A percentile compares a stretch with the other conserved stretches of the same genome.
These are phyloP conservation scores for Trichoderma gamsii DNA, from an alignment of 495 filamentous ascomycete genomes.

Conservation along the genomic window DNA sequence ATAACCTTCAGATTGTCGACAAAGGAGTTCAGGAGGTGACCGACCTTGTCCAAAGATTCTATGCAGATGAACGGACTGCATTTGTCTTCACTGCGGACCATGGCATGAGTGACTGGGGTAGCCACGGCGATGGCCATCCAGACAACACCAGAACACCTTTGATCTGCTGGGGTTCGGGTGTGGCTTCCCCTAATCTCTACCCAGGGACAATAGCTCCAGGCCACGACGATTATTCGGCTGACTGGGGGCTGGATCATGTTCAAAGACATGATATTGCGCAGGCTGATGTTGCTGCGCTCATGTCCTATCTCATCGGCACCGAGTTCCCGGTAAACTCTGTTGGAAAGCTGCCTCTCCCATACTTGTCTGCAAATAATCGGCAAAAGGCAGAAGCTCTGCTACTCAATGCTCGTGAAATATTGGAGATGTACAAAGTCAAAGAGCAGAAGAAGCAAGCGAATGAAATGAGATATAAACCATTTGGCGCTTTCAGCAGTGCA, in stretches of 20 bases:
- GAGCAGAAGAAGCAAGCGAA: slow-evolving; percentile 74
- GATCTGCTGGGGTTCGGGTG: slow-evolving; percentile 90
- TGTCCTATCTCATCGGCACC: slow-evolving; percentile 89
- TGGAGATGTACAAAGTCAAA: slow-evolving; percentile 97
- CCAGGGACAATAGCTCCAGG: slow-evolving; percentile 54
- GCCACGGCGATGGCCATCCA: slow-evolving; percentile 94
- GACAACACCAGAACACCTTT: slow-evolving; percentile 95
- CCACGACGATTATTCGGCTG: slow-evolving; percentile 87
- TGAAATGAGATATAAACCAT: slow-evolving; percentile 73
- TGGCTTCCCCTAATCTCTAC: slow-evolving; percentile 64
- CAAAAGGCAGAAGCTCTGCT: slow-evolving; percentile 81
- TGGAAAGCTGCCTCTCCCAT: slow-evolving; percentile 82
- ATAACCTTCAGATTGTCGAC: slow-evolving; percentile 94
- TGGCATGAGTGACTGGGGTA: slow-evolving; percentile 98
- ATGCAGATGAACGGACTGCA: slow-evolving; percentile 83
- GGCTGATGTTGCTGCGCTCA: slow-evolving; percentile 91
- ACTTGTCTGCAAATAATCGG: slow-evolving; percentile 60
- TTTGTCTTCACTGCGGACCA: slow-evolving; percentile 98
- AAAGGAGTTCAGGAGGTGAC: slow-evolving; percentile 77
- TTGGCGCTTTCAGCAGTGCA: slow-evolving; percentile 51
- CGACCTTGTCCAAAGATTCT: slow-evolving; percentile 80
- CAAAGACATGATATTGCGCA: slow-evolving; percentile 86
- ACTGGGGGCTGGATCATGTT: slow-evolving; percentile 79
- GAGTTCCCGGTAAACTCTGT: slow-evolving; percentile 96
- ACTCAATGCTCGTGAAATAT: slow-evolving; percentile 78